Conservation (phyloP, 2,329 filamentous ascomycete genomes). For the Penicillium sp. region DNA sequence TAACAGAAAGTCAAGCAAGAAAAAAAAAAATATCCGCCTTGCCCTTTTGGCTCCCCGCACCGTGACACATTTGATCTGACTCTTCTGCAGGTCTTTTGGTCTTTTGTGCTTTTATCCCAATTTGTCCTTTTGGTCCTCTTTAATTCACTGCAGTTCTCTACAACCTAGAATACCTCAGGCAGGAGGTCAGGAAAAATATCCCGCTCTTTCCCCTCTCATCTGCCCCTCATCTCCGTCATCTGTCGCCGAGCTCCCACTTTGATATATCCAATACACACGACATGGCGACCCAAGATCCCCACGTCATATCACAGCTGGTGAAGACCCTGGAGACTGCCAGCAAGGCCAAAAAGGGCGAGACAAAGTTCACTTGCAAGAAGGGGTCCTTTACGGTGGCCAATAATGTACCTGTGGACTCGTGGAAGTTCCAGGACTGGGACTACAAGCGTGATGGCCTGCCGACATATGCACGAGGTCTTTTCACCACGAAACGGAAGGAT, state of each 20-base stretch:
- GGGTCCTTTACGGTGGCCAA: constrained; percentile 68
- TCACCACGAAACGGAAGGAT: constrained; percentile 70
- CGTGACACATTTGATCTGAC: constrained; percentile 11
- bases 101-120: neutral
- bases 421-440: constrained; percentile 92
- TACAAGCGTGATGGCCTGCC: constrained; percentile 86
- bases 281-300: constrained; percentile 58
- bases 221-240: constrained; percentile 3
- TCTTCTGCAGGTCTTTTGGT: neutral
- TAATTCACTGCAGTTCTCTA: neutral
- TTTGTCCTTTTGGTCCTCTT: neutral
- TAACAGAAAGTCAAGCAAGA: neutral
- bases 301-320: constrained; percentile 66
- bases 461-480: constrained; percentile 89
- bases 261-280: constrained; percentile 1
- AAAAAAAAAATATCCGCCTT: constrained; percentile 9
- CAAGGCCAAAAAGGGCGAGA: constrained; percentile 46
- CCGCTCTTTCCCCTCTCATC: neutral
- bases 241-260: neutral
- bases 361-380: constrained; percentile 73
- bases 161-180: neutral
- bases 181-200: neutral
- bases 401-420: constrained; percentile 74
- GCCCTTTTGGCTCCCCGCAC: constrained; percentile 25
- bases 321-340: constrained; percentile 56